Evolutionary conservation across 345 rosid genomes (phyloP), one percentile per base, ranked within the genome.

Genomic region (Gossypioides kirkii): DNA sequence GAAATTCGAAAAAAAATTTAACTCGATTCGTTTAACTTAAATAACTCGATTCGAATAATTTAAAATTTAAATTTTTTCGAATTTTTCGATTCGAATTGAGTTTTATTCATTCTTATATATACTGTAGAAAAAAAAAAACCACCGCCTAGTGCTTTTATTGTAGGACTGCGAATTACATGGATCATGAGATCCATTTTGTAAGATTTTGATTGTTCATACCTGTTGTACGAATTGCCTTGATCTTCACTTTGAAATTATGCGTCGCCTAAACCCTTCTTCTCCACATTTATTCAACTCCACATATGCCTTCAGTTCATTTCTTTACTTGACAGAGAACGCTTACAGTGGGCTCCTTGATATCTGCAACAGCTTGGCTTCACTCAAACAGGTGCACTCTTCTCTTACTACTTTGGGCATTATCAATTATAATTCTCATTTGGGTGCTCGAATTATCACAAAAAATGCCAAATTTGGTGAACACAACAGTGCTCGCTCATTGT

Each of bases 351-450:
- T 84, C 26, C 74, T 85, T 3, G 75, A 78, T 26, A 73, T 66
- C 61, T 73, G 86, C 71, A 55, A 77, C 46, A 70, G 49, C 42
- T 75, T 81, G 69, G 61, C 66, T 12, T 69, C 80, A 22, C 79
- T 84, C 63, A 79, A 81, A 66, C 86, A 84, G 75, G 69, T 81
- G 66, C 91, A 87, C 47, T 78, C 84, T 18, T 72, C 76, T 71
- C 86, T 84, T 65, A 36, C 78, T 49, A 68, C 79, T 1, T 58
- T 71, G 5, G 73, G 81, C 52, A 46, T 86, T 61, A 42, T 84
- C 75, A 6, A 52, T 1, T 20, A 61, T 65, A 79, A 64, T 77
- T 72, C 78, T 22, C 88, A 81, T 70, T 74, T 86, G 78, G 77
- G 76, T 61, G 85, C 82, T n/a, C 83, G 72, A 60, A 49, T 82